phyloP scores from a whole-genome alignment of 2,329 filamentous ascomycete genomes.

The Botrytis hyacinthi region DNA sequence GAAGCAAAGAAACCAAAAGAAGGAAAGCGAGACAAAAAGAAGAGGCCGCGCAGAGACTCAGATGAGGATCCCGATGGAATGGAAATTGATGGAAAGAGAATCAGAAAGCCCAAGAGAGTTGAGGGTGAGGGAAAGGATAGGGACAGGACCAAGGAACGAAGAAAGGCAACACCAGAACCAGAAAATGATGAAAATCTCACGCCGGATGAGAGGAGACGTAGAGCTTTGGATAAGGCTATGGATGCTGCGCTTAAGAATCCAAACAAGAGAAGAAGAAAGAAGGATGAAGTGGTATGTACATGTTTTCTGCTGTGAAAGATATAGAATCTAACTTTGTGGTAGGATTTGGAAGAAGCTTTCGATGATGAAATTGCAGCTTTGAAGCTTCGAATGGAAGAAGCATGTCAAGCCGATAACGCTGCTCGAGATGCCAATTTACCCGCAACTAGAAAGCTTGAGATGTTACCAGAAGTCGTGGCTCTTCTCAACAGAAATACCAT shows the following conservation, averaged over 20 bases:
- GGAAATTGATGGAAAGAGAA: constrained; percentile 53
- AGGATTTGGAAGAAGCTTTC: constrained; percentile 88
- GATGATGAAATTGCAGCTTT: constrained; percentile 87
- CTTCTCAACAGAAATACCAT: constrained; percentile 88
- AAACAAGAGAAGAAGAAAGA: constrained; percentile 64
- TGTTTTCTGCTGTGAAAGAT: not conserved
- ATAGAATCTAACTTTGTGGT: constrained; percentile 27
- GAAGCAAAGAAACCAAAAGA: constrained; percentile 69
- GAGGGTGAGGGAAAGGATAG: constrained; percentile 41
- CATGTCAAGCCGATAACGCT: constrained; percentile 81
- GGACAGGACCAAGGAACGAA: constrained; percentile 40
- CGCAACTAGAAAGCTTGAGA: constrained; percentile 88
- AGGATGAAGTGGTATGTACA: constrained; percentile 78
- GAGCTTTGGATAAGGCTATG: constrained; percentile 82
- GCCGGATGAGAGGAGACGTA: constrained; percentile 78
- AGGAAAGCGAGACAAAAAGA: constrained; percentile 65
- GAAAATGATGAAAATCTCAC: constrained; percentile 76
- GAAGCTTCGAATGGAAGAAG: constrained; percentile 85
- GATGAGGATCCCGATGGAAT: constrained; percentile 48
- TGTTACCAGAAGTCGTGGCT: constrained; percentile 85
- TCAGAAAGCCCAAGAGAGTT: constrained; percentile 40
- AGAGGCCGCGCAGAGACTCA: constrained; percentile 56
- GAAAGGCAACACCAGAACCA: constrained; percentile 51
- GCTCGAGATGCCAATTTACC: constrained; percentile 77
- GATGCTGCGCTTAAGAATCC: constrained; percentile 85